phyloP scores from a whole-genome alignment of 23 red algal species.

The Pyropia haitanensis region DNA sequence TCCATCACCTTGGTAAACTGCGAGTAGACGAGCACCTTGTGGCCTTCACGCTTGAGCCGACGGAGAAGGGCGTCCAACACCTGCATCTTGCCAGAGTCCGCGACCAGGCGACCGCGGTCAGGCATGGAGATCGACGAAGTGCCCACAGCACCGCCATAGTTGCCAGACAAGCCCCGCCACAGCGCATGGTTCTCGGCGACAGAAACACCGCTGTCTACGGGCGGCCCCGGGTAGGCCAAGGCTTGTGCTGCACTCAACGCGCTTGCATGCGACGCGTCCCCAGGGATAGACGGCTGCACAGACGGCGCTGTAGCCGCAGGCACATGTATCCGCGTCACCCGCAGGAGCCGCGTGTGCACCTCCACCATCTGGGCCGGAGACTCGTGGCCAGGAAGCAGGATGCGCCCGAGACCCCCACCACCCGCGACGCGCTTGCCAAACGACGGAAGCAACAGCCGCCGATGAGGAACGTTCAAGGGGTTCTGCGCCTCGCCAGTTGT shows the following conservation, averaged over 20 bases:
- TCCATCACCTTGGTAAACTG: constrained; percentile 92
- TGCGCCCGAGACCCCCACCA: not conserved
- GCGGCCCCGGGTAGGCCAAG: constrained; percentile 36
- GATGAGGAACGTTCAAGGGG: no score
- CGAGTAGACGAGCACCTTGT: constrained; percentile 87
- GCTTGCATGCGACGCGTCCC: constrained; percentile 13
- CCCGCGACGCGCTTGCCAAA: no score
- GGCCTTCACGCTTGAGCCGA: constrained; percentile 69
- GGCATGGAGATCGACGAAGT: constrained; percentile 63
- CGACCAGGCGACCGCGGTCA: constrained; percentile 60
- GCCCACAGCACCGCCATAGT: constrained; percentile 56
- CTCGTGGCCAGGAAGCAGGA: constrained; percentile 29
- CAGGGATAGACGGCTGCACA: constrained; percentile 28
- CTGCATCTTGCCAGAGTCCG: constrained; percentile 84
- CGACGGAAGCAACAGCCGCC: no score
- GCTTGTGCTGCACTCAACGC: constrained; percentile 7
- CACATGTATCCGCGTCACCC: constrained; percentile 35
- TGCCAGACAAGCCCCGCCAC: constrained; percentile 31
- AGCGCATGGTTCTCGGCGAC: constrained; percentile 9
- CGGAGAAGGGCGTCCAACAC: constrained; percentile 74
- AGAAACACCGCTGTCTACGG: constrained; percentile 16
- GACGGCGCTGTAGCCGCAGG: constrained; percentile 33
- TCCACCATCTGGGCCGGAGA: constrained; percentile 49
- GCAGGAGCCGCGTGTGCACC: constrained; percentile 28
- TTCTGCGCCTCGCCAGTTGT: no score